These are phyloP conservation scores for Basipetospora chlamydospora DNA, from an alignment of 2,329 filamentous ascomycete species.

Conservation along the genomic window DNA sequence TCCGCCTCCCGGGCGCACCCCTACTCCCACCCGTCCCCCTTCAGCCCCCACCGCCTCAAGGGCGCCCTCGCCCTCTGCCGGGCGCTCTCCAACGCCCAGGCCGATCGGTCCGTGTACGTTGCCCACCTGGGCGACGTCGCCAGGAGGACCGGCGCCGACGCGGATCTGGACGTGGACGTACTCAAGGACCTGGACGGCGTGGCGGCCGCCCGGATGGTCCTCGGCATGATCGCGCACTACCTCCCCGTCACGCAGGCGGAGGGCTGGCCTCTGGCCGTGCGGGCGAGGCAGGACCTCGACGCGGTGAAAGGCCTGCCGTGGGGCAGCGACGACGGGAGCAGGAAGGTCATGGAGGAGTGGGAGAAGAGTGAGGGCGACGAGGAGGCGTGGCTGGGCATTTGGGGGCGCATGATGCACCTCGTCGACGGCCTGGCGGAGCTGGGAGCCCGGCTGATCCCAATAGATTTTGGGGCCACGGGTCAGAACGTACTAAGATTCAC, in stretches of 20 bases:
- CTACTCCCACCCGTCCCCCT: constrained; percentile 33
- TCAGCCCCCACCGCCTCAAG: constrained; percentile 34
- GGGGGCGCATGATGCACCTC: constrained; percentile 32
- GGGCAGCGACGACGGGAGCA: constrained; percentile 5
- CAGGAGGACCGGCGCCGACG: not conserved
- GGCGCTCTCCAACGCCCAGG: constrained; percentile 33
- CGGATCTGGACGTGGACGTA: constrained; percentile 10
- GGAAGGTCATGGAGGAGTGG: constrained; percentile 8
- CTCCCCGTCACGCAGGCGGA: constrained; percentile 25
- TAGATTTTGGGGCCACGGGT: constrained; percentile 26
- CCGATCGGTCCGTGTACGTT: constrained; percentile 15
- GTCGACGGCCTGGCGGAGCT: constrained; percentile 30
- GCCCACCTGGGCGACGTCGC: not conserved
- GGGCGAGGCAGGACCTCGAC: constrained; percentile 30
- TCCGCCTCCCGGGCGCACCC: constrained; percentile 32
- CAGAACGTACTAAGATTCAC: too few species aligned
- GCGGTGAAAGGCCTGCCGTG: constrained; percentile 24
- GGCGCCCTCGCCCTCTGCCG: constrained; percentile 36
- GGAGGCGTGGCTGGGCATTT: constrained; percentile 28
- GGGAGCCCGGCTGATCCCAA: constrained; percentile 26
- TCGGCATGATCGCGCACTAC: constrained; percentile 30
- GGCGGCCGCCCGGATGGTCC: constrained; percentile 36
- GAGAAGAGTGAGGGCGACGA: constrained; percentile 20
- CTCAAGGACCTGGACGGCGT: constrained; percentile 34
- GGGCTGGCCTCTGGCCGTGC: constrained; percentile 28